Conservation (phyloP, 2,329 filamentous ascomycete species). For the Trichoderma brevicompactum region DNA sequence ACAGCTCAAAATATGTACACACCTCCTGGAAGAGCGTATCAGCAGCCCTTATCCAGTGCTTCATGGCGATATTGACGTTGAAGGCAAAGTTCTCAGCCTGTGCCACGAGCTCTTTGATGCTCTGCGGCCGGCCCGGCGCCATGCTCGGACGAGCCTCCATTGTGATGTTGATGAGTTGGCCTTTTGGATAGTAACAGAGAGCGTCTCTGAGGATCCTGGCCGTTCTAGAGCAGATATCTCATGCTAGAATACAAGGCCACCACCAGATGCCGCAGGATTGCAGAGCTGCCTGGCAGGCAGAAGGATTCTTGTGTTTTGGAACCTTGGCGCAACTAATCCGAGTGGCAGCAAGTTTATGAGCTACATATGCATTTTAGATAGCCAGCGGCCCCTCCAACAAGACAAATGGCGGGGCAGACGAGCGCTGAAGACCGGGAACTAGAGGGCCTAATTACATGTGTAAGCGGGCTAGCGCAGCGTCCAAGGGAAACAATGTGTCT, state of each 20-base stretch:
- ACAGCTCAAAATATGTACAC: conserved; percentile 4
- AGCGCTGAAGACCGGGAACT: neutral
- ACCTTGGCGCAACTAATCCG: conserved; percentile 13
- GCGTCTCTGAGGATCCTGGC: conserved; percentile 21
- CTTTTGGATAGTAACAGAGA: conserved; percentile 5
- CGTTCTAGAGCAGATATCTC: conserved; percentile 20
- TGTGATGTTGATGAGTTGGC: conserved; percentile 10
- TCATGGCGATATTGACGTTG: conserved; percentile 74
- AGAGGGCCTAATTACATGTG: conserved; percentile 11
- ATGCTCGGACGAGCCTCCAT: conserved; percentile 40
- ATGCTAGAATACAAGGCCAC: conserved; percentile 28
- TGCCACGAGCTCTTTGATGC: conserved; percentile 74
- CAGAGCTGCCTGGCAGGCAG: conserved; percentile 28
- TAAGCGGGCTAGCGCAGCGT: neutral
- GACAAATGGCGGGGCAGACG: conserved; percentile 21
- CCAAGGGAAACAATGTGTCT: neutral
- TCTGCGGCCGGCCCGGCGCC: conserved; percentile 60
- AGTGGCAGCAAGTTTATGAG: conserved; percentile 1
- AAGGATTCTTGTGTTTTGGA: conserved; percentile 5
- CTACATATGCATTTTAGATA: neutral
- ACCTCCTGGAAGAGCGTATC: conserved; percentile 83
- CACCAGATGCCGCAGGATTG: neutral
- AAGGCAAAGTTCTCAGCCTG: conserved; percentile 82
- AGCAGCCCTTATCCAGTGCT: conserved; percentile 81
- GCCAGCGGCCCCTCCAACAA: conserved; percentile 20